A percentile compares a stretch with the other conserved stretches of the same genome.
Evolutionary conservation across 192 early-diverging fungal genomes (phyloP).

Genomic region (Mortierella antarctica): DNA sequence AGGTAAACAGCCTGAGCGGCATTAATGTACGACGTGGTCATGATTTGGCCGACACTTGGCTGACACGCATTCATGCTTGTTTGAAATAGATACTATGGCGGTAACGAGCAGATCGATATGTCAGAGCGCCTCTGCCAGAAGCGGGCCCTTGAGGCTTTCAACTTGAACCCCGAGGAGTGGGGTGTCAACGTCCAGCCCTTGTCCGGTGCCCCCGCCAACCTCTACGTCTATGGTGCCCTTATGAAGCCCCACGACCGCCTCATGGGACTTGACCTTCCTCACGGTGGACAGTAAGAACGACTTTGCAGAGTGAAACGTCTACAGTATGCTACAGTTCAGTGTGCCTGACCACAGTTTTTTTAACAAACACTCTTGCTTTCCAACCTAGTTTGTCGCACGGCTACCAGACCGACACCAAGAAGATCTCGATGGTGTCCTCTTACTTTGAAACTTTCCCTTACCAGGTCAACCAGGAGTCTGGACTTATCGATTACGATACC

Average conservation of each 20-base stretch:
- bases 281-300: conserved; percentile 92
- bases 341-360: background rate
- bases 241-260: conserved; percentile 97
- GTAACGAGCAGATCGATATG: conserved; percentile 98
- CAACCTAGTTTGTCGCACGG: conserved; percentile 91
- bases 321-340: background rate
- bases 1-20: conserved; percentile 55
- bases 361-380: background rate
- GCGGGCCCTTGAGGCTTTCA: conserved; percentile 95
- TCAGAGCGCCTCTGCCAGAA: conserved; percentile 94
- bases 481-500: conserved; percentile 92
- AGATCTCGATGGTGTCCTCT: conserved; percentile 93
- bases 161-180: conserved; percentile 86
- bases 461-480: conserved; percentile 89
- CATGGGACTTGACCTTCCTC: conserved; percentile 98
- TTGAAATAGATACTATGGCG: conserved; percentile 90
- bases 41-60: too few relatives aligned
- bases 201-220: conserved; percentile 96
- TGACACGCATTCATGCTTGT: background rate
- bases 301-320: background rate
- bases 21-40: background rate
- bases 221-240: conserved; percentile 96
- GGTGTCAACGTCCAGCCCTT: conserved; percentile 98
- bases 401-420: conserved; percentile 96
- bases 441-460: conserved; percentile 99